Percentiles rank a stretch among this genome's conserved stretches.
These are phyloP conservation scores for Boletus tylopilopsis DNA, from an alignment of 768 basidiomycete genomes.

Conservation along the genomic window DNA sequence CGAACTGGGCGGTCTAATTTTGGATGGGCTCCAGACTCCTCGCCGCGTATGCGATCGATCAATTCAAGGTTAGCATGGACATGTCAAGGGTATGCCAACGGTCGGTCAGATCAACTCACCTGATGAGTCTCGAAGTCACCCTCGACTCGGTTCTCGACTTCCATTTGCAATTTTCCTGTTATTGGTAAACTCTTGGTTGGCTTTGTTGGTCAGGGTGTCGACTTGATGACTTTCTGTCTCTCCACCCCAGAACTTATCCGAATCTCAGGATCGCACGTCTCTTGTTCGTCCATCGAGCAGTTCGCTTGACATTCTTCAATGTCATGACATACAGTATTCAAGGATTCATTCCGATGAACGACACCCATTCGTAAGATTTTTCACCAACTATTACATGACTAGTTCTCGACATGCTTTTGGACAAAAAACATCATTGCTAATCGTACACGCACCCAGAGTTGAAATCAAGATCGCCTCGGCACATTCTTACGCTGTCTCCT, in stretches of 20 bases:
- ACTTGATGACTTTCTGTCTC: background rate
- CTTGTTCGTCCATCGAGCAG: background rate
- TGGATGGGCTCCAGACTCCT: slow-evolving; percentile 4
- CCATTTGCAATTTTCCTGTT: background rate
- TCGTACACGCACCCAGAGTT: slow-evolving; percentile 16
- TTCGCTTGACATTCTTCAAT: background rate
- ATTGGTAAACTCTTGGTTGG: background rate
- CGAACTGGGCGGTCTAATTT: background rate
- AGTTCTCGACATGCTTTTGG: background rate
- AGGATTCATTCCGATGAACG: background rate
- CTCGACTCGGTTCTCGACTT: slow-evolving; percentile 6
- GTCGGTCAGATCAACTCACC: background rate
- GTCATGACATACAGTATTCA: background rate
- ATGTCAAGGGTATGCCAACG: slow-evolving; percentile 9
- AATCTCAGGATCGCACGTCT: background rate
- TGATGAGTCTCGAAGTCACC: background rate
- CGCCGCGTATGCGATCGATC: slow-evolving; percentile 13
- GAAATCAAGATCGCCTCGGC: background rate
- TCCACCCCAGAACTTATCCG: background rate
- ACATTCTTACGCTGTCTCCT: slow-evolving; percentile 29
- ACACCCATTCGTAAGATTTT: background rate
- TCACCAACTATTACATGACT: background rate
- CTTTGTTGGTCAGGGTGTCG: background rate
- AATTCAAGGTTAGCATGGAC: background rate
- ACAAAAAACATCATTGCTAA: slow-evolving; percentile 1